These are phyloP conservation scores for Neoascochyta sp. DNA, from an alignment of 2,329 filamentous ascomycete genomes.

Conservation along the genomic window DNA sequence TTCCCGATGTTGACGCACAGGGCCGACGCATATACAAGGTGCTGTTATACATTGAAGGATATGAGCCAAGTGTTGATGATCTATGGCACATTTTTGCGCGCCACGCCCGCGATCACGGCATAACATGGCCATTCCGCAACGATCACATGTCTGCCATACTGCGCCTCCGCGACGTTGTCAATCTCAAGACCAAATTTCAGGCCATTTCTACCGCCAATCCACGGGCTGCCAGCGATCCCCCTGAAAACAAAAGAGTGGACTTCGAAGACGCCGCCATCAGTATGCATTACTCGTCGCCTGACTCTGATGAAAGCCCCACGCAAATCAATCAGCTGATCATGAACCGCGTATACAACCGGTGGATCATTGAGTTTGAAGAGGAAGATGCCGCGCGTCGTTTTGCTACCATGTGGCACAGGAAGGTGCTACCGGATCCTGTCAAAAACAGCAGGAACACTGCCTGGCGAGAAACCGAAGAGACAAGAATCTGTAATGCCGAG, in stretches of 20 bases:
- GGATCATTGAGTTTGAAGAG: conserved; percentile 56
- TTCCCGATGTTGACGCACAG: conserved; percentile 10
- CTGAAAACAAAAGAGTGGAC: conserved; percentile 5
- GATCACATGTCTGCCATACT: conserved; percentile 18
- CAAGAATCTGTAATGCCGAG: conserved; percentile 45
- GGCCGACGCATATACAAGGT: conserved; percentile 28
- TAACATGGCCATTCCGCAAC: conserved; percentile 29
- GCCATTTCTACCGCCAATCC: conserved; percentile 18
- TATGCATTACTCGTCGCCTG: too few species aligned
- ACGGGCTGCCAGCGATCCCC: conserved; percentile 13
- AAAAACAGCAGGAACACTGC: conserved; percentile 6
- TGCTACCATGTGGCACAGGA: conserved; percentile 51
- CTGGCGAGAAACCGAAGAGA: conserved; percentile 36
- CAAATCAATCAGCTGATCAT: conserved; percentile 27
- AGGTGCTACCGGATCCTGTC: conserved; percentile 39
- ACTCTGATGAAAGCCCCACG: conserved; percentile 9
- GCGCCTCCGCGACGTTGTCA: conserved; percentile 29
- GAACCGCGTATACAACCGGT: conserved; percentile 43
- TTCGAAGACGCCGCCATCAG: conserved; percentile 19
- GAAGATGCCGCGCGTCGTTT: conserved; percentile 53
- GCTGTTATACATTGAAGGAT: conserved; percentile 35
- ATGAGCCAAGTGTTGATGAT: conserved; percentile 27
- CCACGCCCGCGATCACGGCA: conserved; percentile 34
- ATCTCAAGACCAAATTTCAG: conserved; percentile 17
- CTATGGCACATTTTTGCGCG: conserved; percentile 25